A percentile compares a stretch with the other conserved stretches of the same genome.
Conservation (phyloP, 331 rosid genomes). For the Malus hybrid region DNA sequence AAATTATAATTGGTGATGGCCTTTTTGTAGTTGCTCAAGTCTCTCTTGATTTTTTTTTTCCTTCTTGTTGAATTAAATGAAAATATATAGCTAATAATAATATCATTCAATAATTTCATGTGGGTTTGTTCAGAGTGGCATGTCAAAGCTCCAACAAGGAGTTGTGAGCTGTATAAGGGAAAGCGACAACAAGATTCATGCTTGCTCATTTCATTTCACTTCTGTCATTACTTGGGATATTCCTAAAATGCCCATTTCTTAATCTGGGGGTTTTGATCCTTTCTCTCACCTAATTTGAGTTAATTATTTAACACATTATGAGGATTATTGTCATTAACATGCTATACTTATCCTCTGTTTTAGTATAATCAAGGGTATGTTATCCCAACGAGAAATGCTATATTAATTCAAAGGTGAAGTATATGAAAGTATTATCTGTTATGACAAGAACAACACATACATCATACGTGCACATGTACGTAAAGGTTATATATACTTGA, state of each 20-base stretch:
- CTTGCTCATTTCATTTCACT: slow-evolving; percentile 37
- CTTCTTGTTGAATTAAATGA: neutral
- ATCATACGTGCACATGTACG: neutral
- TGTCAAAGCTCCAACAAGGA: slow-evolving; percentile 42
- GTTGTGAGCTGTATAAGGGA: slow-evolving; percentile 64
- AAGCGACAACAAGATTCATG: slow-evolving; percentile 54
- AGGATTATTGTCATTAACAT: neutral
- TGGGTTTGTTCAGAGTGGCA: slow-evolving; percentile 60
- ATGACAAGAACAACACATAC: neutral
- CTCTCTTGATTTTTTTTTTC: neutral
- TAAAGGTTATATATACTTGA: neutral
- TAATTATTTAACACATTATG: neutral
- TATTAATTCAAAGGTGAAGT: neutral
- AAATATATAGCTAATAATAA: neutral
- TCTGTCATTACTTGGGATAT: slow-evolving; percentile 26
- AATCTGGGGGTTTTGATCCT: slow-evolving; percentile 19
- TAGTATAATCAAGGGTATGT: neutral
- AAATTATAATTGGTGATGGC: slow-evolving; percentile 5
- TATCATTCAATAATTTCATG: slow-evolving; percentile 53
- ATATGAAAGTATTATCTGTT: neutral
- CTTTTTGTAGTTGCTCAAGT: slow-evolving; percentile 32
- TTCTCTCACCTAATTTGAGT: slow-evolving; percentile 5
- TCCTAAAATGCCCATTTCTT: slow-evolving; percentile 21
- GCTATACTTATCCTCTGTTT: neutral
- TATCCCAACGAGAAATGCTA: neutral